Percentiles rank a stretch among this genome's conserved stretches.
phyloP scores from a whole-genome alignment of 2,329 filamentous ascomycete genomes.

The Pestalotiopsis sp. region DNA sequence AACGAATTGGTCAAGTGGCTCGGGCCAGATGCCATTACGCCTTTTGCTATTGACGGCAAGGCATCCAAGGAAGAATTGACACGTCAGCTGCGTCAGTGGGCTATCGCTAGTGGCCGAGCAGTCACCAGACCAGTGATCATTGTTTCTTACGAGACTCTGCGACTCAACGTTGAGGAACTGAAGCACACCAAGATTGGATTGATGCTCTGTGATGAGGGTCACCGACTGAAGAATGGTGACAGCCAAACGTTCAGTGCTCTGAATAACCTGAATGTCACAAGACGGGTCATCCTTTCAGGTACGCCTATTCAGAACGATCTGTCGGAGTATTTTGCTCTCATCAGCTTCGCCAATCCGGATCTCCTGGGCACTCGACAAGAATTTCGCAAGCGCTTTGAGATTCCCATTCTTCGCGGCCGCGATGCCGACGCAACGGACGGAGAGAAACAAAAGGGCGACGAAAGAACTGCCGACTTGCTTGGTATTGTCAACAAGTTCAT shows the following conservation, averaged over 20 bases:
- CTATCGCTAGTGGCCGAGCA: conserved; percentile 83
- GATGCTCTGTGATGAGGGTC: conserved; percentile 93
- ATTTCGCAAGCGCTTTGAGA: conserved; percentile 90
- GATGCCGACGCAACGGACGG: conserved; percentile 86
- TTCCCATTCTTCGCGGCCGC: conserved; percentile 87
- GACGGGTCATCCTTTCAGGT: conserved; percentile 91
- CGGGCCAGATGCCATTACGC: conserved; percentile 83
- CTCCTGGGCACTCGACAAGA: conserved; percentile 86
- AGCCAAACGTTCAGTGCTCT: conserved; percentile 92
- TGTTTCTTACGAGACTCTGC: conserved; percentile 94
- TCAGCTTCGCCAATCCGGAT: conserved; percentile 95
- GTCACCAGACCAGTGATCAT: conserved; percentile 93
- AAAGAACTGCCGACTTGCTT: conserved; percentile 78
- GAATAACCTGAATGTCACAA: conserved; percentile 84
- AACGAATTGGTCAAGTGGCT: conserved; percentile 98
- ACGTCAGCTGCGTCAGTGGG: conserved; percentile 90
- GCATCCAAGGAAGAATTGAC: conserved; percentile 92
- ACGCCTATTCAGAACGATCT: conserved; percentile 98
- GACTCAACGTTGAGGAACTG: conserved; percentile 86
- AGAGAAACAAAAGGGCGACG: conserved; percentile 80
- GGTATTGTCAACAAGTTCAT: conserved; percentile 95
- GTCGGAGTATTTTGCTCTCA: conserved; percentile 94
- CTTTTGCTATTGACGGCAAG: conserved; percentile 96
- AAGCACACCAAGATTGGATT: conserved; percentile 88
- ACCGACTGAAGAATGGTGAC: conserved; percentile 94